A percentile compares a stretch with the other conserved stretches of the same genome.
phyloP scores from a whole-genome alignment of 169 alveolate genomes.

The Plasmodium berghei region DNA sequence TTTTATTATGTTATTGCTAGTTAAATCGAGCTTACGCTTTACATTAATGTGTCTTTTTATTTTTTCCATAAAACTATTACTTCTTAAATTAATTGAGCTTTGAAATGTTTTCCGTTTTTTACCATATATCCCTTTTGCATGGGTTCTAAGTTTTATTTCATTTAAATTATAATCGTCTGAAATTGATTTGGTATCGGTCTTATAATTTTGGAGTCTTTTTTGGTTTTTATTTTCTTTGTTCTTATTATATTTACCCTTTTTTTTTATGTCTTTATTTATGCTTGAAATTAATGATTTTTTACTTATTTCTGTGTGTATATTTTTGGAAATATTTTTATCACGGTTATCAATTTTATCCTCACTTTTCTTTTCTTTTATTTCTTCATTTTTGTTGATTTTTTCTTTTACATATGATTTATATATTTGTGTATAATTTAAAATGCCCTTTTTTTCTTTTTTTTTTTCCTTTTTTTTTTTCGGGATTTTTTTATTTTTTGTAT shows the following conservation, averaged over 20 bases:
- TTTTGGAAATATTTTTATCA: neutral
- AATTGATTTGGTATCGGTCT: neutral
- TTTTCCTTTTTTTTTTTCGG: conserved; percentile 1
- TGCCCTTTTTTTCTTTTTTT: conserved; percentile 31
- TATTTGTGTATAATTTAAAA: conserved; percentile 2
- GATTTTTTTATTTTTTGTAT: neutral
- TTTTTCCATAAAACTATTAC: conserved; percentile 35
- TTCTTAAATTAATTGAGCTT: conserved; percentile 1
- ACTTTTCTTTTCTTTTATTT: neutral
- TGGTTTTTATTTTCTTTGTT: too few relatives aligned
- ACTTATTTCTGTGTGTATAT: too few relatives aligned
- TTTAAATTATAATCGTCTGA: neutral
- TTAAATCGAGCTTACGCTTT: conserved; percentile 23
- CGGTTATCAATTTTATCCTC: neutral
- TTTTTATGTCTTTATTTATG: too few relatives aligned
- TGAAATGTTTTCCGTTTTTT: neutral
- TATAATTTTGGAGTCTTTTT: too few relatives aligned
- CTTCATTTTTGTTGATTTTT: neutral
- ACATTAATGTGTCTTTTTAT: conserved; percentile 17
- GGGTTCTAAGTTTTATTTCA: neutral
- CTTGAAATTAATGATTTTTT: too few relatives aligned
- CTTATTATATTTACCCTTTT: too few relatives aligned
- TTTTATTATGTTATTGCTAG: conserved; percentile 5
- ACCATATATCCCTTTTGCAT: neutral
- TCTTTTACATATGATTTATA: neutral